Conservation (phyloP, 2,329 filamentous ascomycete genomes). For the Fusarium stilboides region DNA sequence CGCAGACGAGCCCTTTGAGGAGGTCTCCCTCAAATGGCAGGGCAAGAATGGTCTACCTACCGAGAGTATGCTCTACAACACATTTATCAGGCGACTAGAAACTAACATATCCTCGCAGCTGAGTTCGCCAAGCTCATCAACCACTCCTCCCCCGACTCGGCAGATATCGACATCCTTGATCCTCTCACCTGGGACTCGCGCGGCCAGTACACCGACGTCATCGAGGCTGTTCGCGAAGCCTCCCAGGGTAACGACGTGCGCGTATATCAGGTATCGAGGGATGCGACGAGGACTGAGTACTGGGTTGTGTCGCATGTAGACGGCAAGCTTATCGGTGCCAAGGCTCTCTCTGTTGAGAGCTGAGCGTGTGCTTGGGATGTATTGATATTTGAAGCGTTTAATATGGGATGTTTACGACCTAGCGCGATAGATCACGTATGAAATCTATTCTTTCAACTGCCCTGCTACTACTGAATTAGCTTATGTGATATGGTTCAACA, state of each 20-base stretch:
- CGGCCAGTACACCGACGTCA: conserved; percentile 77
- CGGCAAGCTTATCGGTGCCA: conserved; percentile 80
- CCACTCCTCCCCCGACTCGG: conserved; percentile 67
- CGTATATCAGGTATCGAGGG: conserved; percentile 79
- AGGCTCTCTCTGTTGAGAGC: conserved; percentile 81
- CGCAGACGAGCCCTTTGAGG: conserved; percentile 87
- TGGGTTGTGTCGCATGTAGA: conserved; percentile 79
- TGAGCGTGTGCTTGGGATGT: conserved; percentile 19
- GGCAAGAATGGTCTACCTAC: conserved; percentile 68
- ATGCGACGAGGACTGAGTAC: conserved; percentile 79
- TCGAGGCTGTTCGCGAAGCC: conserved; percentile 78
- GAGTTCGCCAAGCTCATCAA: conserved; percentile 79
- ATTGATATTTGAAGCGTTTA: conserved; percentile 8
- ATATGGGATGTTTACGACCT: not conserved
- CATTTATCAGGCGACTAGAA: not conserved
- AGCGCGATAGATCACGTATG: not conserved
- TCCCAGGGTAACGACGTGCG: conserved; percentile 77
- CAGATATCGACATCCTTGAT: conserved; percentile 75
- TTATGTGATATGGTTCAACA: no score
- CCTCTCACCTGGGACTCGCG: conserved; percentile 80
- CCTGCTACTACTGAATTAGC: not conserved
- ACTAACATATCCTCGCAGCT: conserved; percentile 60
- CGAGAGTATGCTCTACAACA: conserved; percentile 66
- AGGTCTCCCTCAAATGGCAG: conserved; percentile 77
- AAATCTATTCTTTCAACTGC: not conserved